A percentile compares a stretch with the other conserved stretches of the same genome.
Conservation (phyloP, 1,284 basidiomycete species). For the Ceratobasidium sp. region DNA sequence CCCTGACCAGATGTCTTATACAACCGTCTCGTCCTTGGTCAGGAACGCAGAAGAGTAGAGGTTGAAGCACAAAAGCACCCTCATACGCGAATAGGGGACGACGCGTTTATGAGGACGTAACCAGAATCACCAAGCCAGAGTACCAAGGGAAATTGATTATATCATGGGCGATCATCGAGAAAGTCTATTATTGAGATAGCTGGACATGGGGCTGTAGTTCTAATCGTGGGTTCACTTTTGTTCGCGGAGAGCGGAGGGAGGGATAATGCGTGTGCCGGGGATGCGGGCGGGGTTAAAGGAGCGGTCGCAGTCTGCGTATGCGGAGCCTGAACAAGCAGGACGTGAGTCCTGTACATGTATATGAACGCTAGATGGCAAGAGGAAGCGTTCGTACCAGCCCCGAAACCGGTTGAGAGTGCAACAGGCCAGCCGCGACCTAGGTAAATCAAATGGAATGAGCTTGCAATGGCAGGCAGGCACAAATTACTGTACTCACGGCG, state of each 20-base stretch:
- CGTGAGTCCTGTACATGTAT: background rate
- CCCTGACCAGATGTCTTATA: constrained; percentile 67
- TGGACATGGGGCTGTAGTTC: constrained; percentile 49
- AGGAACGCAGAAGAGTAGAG: constrained; percentile 61
- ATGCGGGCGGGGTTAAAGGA: constrained; percentile 95
- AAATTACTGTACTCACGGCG: constrained; percentile 73
- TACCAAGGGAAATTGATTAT: constrained; percentile 27
- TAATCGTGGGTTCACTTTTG: constrained; percentile 50
- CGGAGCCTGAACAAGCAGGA: constrained; percentile 65
- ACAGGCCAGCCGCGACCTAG: constrained; percentile 97
- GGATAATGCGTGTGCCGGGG: constrained; percentile 85
- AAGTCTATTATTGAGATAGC: constrained; percentile 40
- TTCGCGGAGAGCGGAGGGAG: constrained; percentile 53
- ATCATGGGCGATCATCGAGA: background rate
- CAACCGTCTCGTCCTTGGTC: constrained; percentile 69
- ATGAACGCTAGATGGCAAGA: background rate
- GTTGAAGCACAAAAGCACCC: constrained; percentile 49
- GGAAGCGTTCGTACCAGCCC: constrained; percentile 58
- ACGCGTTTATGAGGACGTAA: constrained; percentile 45
- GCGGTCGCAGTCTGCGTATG: constrained; percentile 96
- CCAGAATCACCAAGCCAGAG: constrained; percentile 17
- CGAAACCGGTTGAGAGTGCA: constrained; percentile 91
- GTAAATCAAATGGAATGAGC: constrained; percentile 43
- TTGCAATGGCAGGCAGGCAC: constrained; percentile 16
- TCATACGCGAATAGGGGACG: constrained; percentile 50